Base-by-base conservation (phyloP, 2,329 filamentous ascomycete genomes). In the Sporothrix brunneoviolacea region DNA sequence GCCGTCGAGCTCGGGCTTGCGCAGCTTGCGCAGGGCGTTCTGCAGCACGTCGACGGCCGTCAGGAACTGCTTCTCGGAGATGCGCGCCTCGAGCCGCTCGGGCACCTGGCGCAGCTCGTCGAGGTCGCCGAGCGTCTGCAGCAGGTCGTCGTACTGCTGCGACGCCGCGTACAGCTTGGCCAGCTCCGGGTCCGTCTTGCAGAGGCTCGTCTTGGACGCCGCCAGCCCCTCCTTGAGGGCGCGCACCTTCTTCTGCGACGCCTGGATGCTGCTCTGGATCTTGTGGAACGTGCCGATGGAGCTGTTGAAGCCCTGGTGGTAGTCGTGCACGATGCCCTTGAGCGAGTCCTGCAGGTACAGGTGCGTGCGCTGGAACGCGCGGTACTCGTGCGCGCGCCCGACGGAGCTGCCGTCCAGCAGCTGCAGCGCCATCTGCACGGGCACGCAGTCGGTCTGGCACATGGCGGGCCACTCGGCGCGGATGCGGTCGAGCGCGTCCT, bases 201-300 rank as follows among this genome's bases (percentile, higher is more conserved):
- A 85, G 41, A 98, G 79, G 58, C 86, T 91, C 4, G 79, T 75
- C 67, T 94, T 95, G 39, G 91, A 86, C 48, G 82, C 79, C 13
- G 83, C 78, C 51, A 98, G 73, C n/a, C 88, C 89, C 51, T 90
- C 82, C 65, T 91, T 93, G 55, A 98, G 73, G 12, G 76, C 74
- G 52, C 91, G 82, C 48, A 98, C 88, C 54, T 89, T 83, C 61
- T 83, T 83, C 68, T 98, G 93, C 15, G 90, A 95, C 45, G 81
- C 76, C 61, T 91, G 87, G 57, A 98, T 93, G 68, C 89, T 95
- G 47, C 84, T 82, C 67, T 98, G 93, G 55, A 98, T 98, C 68
- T 95, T 96, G 73, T 98, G 94, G 64, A 97, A 98, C 18, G 91
- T 97, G 66, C 91, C 93, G 56, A 98, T 97, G 45, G 91, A 96